A percentile compares a stretch with the other conserved stretches of the same genome.
Evolutionary conservation across 163 green algal genomes (phyloP).

Genomic region (Scenedesmus sp.): DNA sequence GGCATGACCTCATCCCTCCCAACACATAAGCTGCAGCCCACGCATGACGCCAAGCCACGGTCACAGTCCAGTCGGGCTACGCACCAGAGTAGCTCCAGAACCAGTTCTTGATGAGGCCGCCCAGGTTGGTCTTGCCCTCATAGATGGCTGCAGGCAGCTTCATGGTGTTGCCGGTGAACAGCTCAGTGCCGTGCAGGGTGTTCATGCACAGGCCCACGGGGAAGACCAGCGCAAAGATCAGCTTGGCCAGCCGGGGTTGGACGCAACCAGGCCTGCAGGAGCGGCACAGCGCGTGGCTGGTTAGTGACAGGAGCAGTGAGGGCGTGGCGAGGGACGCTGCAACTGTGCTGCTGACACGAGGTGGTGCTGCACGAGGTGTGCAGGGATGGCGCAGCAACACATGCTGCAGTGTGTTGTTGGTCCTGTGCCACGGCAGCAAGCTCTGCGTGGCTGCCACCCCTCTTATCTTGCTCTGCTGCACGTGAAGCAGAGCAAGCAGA

Average conservation of each 20-base stretch:
- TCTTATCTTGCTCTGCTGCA: too few relatives aligned
- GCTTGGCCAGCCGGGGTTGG: conserved; percentile 82
- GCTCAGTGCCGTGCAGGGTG: conserved; percentile 80
- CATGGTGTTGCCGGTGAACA: conserved; percentile 91
- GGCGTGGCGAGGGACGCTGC: background rate
- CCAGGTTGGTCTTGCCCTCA: conserved; percentile 61
- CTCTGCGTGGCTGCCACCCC: background rate
- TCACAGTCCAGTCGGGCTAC: too few relatives aligned
- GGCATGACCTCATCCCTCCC: too few relatives aligned
- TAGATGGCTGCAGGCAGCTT: conserved; percentile 61
- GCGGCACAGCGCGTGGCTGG: background rate
- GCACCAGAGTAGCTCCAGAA: conserved; percentile 70
- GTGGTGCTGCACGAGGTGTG: too few relatives aligned
- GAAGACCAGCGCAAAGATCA: conserved; percentile 83
- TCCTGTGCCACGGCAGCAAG: background rate
- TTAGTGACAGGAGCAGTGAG: background rate
- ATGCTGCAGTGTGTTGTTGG: too few relatives aligned
- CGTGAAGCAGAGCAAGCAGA: too few relatives aligned
- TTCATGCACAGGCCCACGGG: conserved; percentile 83
- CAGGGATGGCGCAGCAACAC: too few relatives aligned
- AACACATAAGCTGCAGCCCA: too few relatives aligned
- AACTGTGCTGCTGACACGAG: background rate
- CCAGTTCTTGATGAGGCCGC: conserved; percentile 78
- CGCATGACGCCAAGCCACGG: too few relatives aligned
- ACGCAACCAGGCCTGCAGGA: conserved; percentile 56